These are phyloP conservation scores for Coprinopsis sp. DNA, from an alignment of 768 basidiomycete genomes.

Conservation along the genomic window DNA sequence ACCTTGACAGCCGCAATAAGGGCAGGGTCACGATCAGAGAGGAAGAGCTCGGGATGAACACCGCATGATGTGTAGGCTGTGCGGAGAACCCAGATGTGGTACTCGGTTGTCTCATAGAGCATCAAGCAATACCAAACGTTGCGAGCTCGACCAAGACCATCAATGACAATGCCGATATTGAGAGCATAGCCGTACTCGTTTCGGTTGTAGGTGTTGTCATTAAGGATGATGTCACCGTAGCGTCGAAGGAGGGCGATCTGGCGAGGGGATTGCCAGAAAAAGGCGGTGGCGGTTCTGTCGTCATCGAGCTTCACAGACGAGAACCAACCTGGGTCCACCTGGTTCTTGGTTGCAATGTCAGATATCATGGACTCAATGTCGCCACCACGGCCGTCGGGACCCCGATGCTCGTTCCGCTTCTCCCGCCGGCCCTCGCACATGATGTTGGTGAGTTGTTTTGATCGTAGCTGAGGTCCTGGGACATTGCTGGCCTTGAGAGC, in stretches of 20 bases:
- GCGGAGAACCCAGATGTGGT: constrained; percentile 16
- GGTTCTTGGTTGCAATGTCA: background rate
- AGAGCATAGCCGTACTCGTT: constrained; percentile 19
- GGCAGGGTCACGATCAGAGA: constrained; percentile 10
- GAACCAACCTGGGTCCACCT: background rate
- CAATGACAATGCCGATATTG: constrained; percentile 20
- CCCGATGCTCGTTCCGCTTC: background rate
- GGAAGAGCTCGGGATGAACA: constrained; percentile 12
- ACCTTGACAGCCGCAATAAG: constrained; percentile 7
- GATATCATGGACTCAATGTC: constrained; percentile 5
- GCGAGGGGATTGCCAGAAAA: constrained; percentile 19
- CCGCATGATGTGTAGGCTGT: background rate
- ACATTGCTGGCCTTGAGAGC: constrained; percentile 2
- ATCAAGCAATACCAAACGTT: constrained; percentile 24
- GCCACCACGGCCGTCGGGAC: constrained; percentile 3
- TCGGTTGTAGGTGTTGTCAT: constrained; percentile 18
- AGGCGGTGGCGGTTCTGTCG: constrained; percentile 4
- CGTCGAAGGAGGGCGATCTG: constrained; percentile 10
- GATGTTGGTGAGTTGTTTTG: constrained; percentile 15
- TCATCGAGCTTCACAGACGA: constrained; percentile 6
- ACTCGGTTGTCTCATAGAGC: constrained; percentile 8
- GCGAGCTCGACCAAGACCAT: constrained; percentile 13
- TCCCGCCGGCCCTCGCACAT: constrained; percentile 10
- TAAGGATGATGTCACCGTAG: constrained; percentile 19
- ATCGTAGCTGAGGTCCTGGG: background rate